Base-by-base conservation (phyloP, 495 filamentous ascomycete species). In the Aspergillus steynii region DNA sequence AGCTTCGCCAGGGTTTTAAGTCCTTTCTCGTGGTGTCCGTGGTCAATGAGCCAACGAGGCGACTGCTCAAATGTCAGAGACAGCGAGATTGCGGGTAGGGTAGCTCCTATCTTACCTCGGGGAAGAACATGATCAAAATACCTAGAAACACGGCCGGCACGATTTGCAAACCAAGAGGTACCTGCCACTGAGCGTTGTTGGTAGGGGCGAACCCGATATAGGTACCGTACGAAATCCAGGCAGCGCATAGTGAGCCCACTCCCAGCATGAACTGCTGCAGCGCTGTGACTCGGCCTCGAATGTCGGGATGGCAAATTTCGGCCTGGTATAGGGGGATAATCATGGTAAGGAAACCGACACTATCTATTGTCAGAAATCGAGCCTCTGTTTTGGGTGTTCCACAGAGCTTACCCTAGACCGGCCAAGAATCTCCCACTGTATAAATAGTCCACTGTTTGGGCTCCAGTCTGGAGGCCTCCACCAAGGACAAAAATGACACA, bases 341-440 rank as follows among this genome's bases (percentile, higher is more conserved):
- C 78, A 79, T 81, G 72, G 72, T 86, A 78, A 69, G 87, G 84
- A 69, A 89, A 70, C 88, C 88, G 84, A 66, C 82, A 29, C 71
- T 77, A 46, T 50, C 48, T 27, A 48, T 12, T 31, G 26, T 50
- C 12, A 50, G 49, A n/a, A 27, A 45, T 52, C 15, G 56, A 29
- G 5, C 5, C n/a, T 46, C 20, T 51, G 9, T n/a, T 8, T 59
- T 15, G n/a, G 9, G 1, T 25, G 1, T 47, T 1, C 28, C 20
- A 37, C 27, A 46, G 72, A 75, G 74, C 86, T 79, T 53, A 87
- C 87, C 74, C 77, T 26, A 80, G 62, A 31, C 77, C 78, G 34
- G 77, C 77, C 51, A 81, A 68, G 65, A 79, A 73, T 66, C 77
- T 64, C 31, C 77, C 77, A 45, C 71, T 73, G 49, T 75, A 78